Evolutionary conservation across 176 grass and related monocot species (phyloP).

Genomic region (Elymus sibiricus): DNA sequence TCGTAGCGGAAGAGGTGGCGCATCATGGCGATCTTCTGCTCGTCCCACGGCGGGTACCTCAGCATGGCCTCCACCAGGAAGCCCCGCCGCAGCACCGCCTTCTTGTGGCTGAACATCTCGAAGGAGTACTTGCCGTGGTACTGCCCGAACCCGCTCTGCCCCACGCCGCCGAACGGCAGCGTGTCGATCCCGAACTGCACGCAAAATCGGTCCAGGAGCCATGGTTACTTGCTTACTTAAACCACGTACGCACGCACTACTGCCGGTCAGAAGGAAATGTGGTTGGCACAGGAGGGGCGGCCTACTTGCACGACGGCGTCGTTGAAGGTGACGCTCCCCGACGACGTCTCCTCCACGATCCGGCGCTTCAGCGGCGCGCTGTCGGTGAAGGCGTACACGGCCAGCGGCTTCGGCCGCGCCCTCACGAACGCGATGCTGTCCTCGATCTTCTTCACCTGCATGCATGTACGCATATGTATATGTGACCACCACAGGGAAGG

Average conservation of each 20-base stretch:
- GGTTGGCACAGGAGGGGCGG: too few species aligned
- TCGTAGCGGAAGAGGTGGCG: slow-evolving; percentile 55
- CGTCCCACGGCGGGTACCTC: slow-evolving; percentile 82
- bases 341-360: slow-evolving; percentile 78
- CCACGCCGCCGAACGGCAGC: slow-evolving; percentile 86
- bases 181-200: slow-evolving; percentile 56
- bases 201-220: too few species aligned
- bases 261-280: too few species aligned
- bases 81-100: slow-evolving; percentile 60
- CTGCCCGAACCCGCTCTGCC: slow-evolving; percentile 76
- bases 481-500: neutral
- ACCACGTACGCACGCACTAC: too few species aligned
- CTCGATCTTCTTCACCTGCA: slow-evolving; percentile 78
- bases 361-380: slow-evolving; percentile 38
- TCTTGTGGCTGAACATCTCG: slow-evolving; percentile 89
- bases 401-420: slow-evolving; percentile 66
- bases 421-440: slow-evolving; percentile 76
- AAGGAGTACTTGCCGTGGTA: slow-evolving; percentile 97
- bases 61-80: slow-evolving; percentile 61
- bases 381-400: slow-evolving; percentile 78
- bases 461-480: neutral
- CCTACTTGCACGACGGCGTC: slow-evolving; percentile 73
- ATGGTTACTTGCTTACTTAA: too few species aligned
- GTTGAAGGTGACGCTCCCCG: slow-evolving; percentile 75
- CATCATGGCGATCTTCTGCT: slow-evolving; percentile 62